phyloP scores from a whole-genome alignment of 805 yeast genomes.

The Saturnispora serradocipensis region DNA sequence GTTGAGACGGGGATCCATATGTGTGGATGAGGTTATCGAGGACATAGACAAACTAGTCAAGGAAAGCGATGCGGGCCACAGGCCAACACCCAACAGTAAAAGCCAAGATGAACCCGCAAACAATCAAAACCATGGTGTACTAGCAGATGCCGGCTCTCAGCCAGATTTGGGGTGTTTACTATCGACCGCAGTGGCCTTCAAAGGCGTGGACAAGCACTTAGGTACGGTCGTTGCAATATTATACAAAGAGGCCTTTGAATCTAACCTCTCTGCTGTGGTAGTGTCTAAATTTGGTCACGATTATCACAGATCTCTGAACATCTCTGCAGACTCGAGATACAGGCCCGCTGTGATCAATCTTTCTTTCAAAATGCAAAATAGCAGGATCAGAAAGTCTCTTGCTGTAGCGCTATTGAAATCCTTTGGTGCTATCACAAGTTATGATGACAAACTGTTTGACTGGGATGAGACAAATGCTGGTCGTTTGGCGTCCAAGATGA shows the following conservation, averaged over 20 bases:
- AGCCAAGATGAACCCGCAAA: neutral
- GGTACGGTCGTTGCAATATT: slow-evolving; percentile 43
- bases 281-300: slow-evolving; percentile 61
- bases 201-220: slow-evolving; percentile 38
- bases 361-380: slow-evolving; percentile 34
- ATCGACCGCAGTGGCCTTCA: neutral
- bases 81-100: neutral
- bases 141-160: neutral
- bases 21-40: neutral
- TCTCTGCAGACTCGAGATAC: slow-evolving; percentile 54
- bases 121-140: neutral
- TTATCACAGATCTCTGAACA: slow-evolving; percentile 46
- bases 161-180: neutral
- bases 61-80: neutral
- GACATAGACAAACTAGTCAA: neutral
- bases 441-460: slow-evolving; percentile 23
- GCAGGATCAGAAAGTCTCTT: slow-evolving; percentile 61
- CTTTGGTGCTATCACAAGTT: slow-evolving; percentile 45
- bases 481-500: slow-evolving; percentile 58
- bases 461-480: slow-evolving; percentile 88
- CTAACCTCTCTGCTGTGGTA: slow-evolving; percentile 41
- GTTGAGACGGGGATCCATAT: neutral
- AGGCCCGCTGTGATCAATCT: slow-evolving; percentile 75
- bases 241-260: slow-evolving; percentile 37
- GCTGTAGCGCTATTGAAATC: slow-evolving; percentile 68